Base-by-base conservation (phyloP, 116 monocot genomes). In the Posidonia oceanica region DNA sequence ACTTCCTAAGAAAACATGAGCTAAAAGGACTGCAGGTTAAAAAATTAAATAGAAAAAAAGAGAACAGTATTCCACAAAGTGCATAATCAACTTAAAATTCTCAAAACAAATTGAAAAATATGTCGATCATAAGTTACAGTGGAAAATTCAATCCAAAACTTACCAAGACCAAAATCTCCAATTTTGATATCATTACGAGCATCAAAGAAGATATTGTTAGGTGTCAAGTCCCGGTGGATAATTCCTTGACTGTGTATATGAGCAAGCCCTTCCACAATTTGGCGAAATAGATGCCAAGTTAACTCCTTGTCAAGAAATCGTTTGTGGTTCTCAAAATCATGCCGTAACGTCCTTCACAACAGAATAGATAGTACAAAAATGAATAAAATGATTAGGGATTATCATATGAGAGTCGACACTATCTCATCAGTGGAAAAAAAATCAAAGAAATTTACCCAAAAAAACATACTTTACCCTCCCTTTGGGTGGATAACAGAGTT, bases 161-260 rank as follows among this genome's bases (percentile, higher is more conserved):
- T 85, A 91, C 92, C 97, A 57, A 97, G 87, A 37, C 97, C 97
- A 82, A 97, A 97, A 75, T 97, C 97, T 18, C 97, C 97, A 68
- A 97, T 91, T 83, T 97, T 97, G 59, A 97, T 82, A 77, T 97
- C 91, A 85, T 97, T 97, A 38, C 97, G 88, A 55, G 79, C 85
- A 89, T 91, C 97, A 82, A 97, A 97, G 68, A 97, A 97, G 60
- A 97, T 97, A 65, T 97, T 97, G 72, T 75, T 97, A 53, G 97
- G 97, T 62, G 91, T 97, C 76, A 97, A 75, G 75, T 97, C 97
- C 38, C 97, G 89, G 79, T 97, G 97, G 29, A 97, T 91, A 64
- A 97, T 97, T 73, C 92, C 97, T 78, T 87, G 97, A 58, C 91
- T 83, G 78, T 97, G 97, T 73, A 97, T 89, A 77, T 97, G 97